These are phyloP conservation scores for Kodamaea alishanica DNA, from an alignment of 1,139 yeast genomes.

Conservation along the genomic window DNA sequence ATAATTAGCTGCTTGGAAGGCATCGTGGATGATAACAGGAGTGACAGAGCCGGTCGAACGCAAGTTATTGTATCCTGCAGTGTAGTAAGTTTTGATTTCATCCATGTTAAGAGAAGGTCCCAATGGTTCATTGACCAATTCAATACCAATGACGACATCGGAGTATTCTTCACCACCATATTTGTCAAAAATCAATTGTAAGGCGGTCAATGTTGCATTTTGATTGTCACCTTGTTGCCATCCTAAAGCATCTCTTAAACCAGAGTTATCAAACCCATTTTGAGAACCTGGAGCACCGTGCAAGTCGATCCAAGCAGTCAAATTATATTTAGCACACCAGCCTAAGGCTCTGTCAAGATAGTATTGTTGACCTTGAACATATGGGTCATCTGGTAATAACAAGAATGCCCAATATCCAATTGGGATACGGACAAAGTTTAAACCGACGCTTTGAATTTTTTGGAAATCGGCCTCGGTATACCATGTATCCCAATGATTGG, in stretches of 20 bases:
- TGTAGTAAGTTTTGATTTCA: conserved; percentile 54
- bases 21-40: conserved; percentile 65
- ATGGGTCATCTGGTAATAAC: conserved; percentile 66
- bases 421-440: conserved; percentile 86
- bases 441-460: conserved; percentile 60
- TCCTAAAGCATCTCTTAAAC: conserved; percentile 60
- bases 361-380: conserved; percentile 76
- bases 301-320: conserved; percentile 86
- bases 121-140: conserved; percentile 85
- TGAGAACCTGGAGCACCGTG: conserved; percentile 99
- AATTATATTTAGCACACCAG: conserved; percentile 63
- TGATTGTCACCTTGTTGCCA: conserved; percentile 57
- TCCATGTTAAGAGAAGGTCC: conserved; percentile 64
- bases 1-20: conserved; percentile 60
- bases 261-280: conserved; percentile 95
- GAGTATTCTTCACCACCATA: conserved; percentile 63
- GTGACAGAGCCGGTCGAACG: conserved; percentile 48
- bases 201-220: conserved; percentile 49
- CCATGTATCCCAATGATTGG: conserved; percentile 78
- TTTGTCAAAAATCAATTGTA: conserved; percentile 45
- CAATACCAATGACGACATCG: conserved; percentile 80
- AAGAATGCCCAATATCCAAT: conserved; percentile 95
- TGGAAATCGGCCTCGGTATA: conserved; percentile 70
- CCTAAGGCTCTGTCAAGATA: conserved; percentile 72
- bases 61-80: conserved; percentile 50